Conservation (phyloP, 352 stramenopile species). For the Blastocystis sp. region DNA sequence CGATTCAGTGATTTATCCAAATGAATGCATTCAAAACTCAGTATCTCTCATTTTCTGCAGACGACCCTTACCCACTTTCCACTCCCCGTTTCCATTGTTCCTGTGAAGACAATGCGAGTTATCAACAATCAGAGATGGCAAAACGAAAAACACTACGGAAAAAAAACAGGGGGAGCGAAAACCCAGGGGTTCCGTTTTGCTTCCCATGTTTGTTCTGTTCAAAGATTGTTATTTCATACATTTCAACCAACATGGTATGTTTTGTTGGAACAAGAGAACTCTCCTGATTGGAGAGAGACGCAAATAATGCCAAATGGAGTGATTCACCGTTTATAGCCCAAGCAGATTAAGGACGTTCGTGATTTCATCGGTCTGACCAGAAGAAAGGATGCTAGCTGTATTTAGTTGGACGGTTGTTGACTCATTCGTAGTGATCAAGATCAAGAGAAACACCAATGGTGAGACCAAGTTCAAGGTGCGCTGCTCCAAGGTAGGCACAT, state of each 20-base stretch:
- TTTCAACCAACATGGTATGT: slow-evolving; percentile 45
- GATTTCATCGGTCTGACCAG: slow-evolving; percentile 27
- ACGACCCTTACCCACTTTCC: not conserved
- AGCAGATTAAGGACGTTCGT: slow-evolving; percentile 55
- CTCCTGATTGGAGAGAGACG: not conserved
- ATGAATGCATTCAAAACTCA: not conserved
- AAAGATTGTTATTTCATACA: slow-evolving; percentile 57
- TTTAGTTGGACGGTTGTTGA: not conserved
- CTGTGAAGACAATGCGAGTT: too few species aligned
- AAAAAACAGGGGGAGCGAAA: not conserved
- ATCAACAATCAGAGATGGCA: too few species aligned
- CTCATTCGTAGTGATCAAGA: slow-evolving; percentile 56
- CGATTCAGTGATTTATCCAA: not conserved
- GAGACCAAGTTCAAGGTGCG: slow-evolving; percentile 57
- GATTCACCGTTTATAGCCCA: slow-evolving; percentile 18
- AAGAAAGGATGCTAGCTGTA: slow-evolving; percentile 53
- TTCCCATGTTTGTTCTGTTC: not conserved
- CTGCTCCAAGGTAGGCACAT: slow-evolving; percentile 29
- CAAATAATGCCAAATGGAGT: not conserved
- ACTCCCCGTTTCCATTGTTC: not conserved
- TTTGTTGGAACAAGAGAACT: not conserved
- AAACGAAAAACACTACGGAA: too few species aligned
- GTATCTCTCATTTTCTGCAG: not conserved
- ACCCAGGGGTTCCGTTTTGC: slow-evolving; percentile 19
- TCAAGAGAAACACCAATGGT: slow-evolving; percentile 43